These are phyloP conservation scores for Aphanomyces cochlioides DNA, from an alignment of 352 stramenopile species.

Conservation along the genomic window DNA sequence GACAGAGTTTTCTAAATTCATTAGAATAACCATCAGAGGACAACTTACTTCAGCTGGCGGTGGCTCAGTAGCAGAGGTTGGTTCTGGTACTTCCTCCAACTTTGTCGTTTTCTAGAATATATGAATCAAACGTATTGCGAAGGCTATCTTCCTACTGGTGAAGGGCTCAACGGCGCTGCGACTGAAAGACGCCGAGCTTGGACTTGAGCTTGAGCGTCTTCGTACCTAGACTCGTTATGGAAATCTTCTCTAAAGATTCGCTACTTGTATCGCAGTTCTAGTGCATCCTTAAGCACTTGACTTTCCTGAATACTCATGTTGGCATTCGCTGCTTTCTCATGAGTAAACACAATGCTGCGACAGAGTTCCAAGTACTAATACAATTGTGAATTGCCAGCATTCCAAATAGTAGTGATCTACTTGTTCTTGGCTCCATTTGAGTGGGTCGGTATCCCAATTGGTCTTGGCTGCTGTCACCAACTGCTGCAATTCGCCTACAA, in stretches of 20 bases:
- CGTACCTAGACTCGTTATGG: constrained; percentile 9
- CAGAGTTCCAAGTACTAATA: constrained; percentile 28
- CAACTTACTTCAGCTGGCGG: no score
- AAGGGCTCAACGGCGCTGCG: neutral
- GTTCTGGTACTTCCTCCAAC: neutral
- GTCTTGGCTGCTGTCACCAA: constrained; percentile 9
- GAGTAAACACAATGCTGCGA: constrained; percentile 28
- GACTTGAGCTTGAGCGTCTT: constrained; percentile 23
- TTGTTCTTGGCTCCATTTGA: constrained; percentile 23
- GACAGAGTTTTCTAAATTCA: no score
- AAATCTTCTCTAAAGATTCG: neutral
- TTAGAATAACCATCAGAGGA: no score
- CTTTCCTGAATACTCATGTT: constrained; percentile 22
- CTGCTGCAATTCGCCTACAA: constrained; percentile 18
- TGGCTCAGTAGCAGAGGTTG: neutral
- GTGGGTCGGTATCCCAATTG: constrained; percentile 14
- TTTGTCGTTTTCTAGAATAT: neutral
- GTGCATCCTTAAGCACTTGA: constrained; percentile 21
- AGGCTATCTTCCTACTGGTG: neutral
- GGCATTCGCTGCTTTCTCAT: constrained; percentile 19
- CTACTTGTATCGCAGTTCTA: constrained; percentile 26
- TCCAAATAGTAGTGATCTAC: neutral
- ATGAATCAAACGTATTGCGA: neutral
- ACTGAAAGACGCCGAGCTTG: constrained; percentile 6
- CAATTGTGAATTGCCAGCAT: neutral